Base-by-base conservation (phyloP, 305 asterid species). In the Fraxinus greggii region DNA sequence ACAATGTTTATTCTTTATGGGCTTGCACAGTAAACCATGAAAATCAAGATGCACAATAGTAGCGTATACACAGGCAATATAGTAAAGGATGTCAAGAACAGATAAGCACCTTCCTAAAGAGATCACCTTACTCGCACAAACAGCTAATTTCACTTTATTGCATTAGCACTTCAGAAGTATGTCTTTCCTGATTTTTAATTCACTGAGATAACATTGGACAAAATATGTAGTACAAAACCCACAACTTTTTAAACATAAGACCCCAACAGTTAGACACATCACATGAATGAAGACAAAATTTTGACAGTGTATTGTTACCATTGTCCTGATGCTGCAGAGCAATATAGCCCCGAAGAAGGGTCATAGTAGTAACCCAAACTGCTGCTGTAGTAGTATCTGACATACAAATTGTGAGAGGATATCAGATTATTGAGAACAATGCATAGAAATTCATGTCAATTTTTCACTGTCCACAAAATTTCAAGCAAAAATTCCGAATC, bases 381-480 rank as follows among this genome's bases (percentile, higher is more conserved):
- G 94, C 93, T 88, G 82, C 94, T 97, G 88, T 97, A 97, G 87
- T 97, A 97, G 89, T 94, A 96, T 75, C 98, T 95, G 97, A 56
- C 80, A 56, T 82, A 26, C 72, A 73, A 0, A 81, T 70, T 81
- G 74, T 15, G 63, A 21, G 4, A 26, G 75, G 75, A n/a, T n/a
- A 78, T 67, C n/a, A 67, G 38, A 26, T 65, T 65, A 24, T 65
- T 28, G 63, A 70, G 72, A 33, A 48, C 8, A 82, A 56, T 5
- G 38, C 32, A 67, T n/a, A 40, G 8, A 0, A 17, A 15, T 80
- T 80, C 74, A 13, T 15, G 2, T 51, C n/a, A n/a, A 69, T 59
- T 51, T 69, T 59, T 28, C 32, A 21, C 32, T 4, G 13, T 21
- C 29, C 61, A 56, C 8, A 42, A 77, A 76, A 32, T 54, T 63